phyloP scores from a whole-genome alignment of 352 stramenopile genomes.

The Globisporangium paroecandrum region DNA sequence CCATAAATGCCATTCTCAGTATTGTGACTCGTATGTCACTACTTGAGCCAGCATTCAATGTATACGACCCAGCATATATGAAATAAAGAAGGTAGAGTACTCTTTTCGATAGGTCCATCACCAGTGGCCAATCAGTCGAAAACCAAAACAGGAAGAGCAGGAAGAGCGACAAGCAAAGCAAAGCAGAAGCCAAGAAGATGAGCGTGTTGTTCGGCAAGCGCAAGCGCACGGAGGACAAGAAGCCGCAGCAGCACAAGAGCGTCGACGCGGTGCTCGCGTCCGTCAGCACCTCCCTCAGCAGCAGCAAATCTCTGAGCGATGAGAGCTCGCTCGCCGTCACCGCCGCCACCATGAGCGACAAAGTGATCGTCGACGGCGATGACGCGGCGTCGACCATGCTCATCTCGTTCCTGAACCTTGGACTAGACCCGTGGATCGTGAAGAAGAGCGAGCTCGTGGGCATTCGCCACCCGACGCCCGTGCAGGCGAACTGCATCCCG shows the following conservation, averaged over 20 bases:
- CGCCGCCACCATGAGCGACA: slow-evolving; percentile 22
- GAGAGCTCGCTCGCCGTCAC: background rate
- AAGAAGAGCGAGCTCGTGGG: slow-evolving; percentile 81
- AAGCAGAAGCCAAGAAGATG: slow-evolving; percentile 28
- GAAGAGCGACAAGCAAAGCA: background rate
- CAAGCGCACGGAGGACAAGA: slow-evolving; percentile 33
- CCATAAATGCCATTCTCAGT: background rate
- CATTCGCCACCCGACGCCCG: slow-evolving; percentile 84
- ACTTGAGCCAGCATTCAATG: too few relatives aligned
- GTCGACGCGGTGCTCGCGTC: slow-evolving; percentile 1
- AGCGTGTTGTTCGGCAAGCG: slow-evolving; percentile 80
- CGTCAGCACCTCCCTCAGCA: background rate
- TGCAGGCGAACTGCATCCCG: slow-evolving; percentile 91
- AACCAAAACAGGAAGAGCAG: background rate
- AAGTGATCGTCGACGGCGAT: slow-evolving; percentile 36
- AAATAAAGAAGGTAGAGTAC: too few relatives aligned
- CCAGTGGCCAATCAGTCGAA: background rate
- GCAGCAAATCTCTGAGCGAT: background rate
- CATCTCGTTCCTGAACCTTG: slow-evolving; percentile 82
- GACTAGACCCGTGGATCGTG: slow-evolving; percentile 85
- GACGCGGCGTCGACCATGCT: slow-evolving; percentile 42
- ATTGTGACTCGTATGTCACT: background rate
- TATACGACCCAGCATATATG: too few relatives aligned
- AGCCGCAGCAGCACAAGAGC: background rate
- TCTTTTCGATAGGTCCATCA: too few relatives aligned